A percentile compares a stretch with the other conserved stretches of the same genome.
Evolutionary conservation across 1,284 basidiomycete genomes (phyloP).

Genomic region (Leucoagaricus sp.): DNA sequence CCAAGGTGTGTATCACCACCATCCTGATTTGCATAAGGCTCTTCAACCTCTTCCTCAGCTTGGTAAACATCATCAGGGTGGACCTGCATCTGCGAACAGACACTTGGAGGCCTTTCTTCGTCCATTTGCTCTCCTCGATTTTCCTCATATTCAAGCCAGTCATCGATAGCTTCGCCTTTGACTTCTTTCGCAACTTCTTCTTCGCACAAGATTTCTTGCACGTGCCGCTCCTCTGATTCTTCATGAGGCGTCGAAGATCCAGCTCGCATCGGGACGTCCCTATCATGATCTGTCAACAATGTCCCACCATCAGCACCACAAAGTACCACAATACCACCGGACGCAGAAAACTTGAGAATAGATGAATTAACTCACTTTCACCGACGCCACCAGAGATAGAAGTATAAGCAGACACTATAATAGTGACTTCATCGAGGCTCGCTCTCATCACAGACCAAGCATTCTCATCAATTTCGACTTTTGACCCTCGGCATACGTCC

Average conservation of each 20-base stretch:
- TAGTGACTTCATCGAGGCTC: constrained; percentile 9
- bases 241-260: not conserved
- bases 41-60: not conserved
- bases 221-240: not conserved
- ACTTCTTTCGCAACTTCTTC: not conserved
- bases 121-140: not conserved
- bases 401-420: not conserved
- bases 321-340: not conserved
- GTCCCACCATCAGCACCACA: too few relatives aligned
- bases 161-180: not conserved
- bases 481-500: constrained; percentile 9
- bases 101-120: not conserved
- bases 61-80: not conserved
- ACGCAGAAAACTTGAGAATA: not conserved
- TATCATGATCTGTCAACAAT: too few relatives aligned
- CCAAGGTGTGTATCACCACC: not conserved
- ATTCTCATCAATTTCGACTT: constrained; percentile 12
- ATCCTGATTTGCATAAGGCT: not conserved
- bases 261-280: too few relatives aligned
- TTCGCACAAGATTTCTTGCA: not conserved
- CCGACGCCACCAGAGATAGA: not conserved
- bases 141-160: not conserved
- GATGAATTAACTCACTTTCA: not conserved
- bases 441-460: constrained; percentile 5
- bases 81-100: not conserved